phyloP scores from a whole-genome alignment of 2,329 filamentous ascomycete species.

The Cladosporium sp. region DNA sequence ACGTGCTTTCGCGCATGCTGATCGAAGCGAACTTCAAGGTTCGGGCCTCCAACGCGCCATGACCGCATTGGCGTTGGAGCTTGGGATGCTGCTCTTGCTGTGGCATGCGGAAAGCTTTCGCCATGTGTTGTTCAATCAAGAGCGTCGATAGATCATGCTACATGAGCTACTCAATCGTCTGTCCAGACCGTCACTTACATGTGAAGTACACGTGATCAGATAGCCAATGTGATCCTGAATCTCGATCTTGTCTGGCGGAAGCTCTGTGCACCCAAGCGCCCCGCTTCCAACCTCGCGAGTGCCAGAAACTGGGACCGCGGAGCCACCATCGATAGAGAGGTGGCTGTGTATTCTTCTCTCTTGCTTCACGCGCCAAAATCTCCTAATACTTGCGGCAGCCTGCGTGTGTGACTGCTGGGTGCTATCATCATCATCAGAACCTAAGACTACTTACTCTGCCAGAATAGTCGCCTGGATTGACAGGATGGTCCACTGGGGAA shows the following conservation, averaged over 20 bases:
- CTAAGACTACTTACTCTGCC: not conserved
- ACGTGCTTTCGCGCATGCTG: not conserved
- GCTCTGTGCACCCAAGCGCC: not conserved
- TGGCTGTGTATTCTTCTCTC: not conserved
- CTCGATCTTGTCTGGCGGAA: not conserved
- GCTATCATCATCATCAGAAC: not conserved
- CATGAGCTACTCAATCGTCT: too few species aligned
- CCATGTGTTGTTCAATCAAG: not conserved
- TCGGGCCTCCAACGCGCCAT: conserved; percentile 8
- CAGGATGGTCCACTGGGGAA: conserved; percentile 20
- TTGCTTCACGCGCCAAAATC: not conserved
- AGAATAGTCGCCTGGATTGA: not conserved
- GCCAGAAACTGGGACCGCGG: not conserved
- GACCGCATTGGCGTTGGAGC: conserved; percentile 3
- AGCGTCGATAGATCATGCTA: too few species aligned
- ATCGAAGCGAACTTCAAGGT: not conserved
- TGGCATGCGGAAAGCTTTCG: not conserved
- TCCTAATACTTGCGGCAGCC: not conserved
- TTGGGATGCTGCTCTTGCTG: not conserved
- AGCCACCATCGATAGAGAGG: not conserved
- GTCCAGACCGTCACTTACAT: too few species aligned
- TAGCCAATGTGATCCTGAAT: not conserved
- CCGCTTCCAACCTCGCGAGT: conserved; percentile 6
- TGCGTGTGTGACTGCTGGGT: not conserved
- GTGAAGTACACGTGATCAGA: too few species aligned